phyloP scores from a whole-genome alignment of 176 grass and related monocot species.

The Tillandsia fasciculata region DNA sequence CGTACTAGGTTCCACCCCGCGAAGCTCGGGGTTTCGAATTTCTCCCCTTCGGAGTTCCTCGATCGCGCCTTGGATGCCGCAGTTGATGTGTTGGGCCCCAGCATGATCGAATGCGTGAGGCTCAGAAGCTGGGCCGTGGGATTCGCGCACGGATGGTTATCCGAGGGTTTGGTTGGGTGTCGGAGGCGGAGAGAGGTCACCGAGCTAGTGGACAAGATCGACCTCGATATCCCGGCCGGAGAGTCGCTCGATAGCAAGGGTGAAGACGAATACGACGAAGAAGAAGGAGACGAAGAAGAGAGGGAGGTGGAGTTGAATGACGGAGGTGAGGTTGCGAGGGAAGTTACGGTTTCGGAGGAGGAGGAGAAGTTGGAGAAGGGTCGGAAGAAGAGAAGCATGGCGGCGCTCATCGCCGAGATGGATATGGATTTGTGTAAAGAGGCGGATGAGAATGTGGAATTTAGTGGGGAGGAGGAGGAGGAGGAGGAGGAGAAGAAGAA shows the following conservation, averaged over 20 bases:
- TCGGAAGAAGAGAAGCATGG: slow-evolving; percentile 28
- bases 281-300: slow-evolving; percentile 3
- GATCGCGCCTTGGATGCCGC: slow-evolving; percentile 28
- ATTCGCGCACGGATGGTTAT: slow-evolving; percentile 32
- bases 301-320: slow-evolving; percentile 4
- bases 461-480: slow-evolving; percentile 6
- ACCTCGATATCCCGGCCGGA: slow-evolving; percentile 49
- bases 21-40: slow-evolving; percentile 21
- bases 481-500: slow-evolving; percentile 3
- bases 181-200: slow-evolving; percentile 18
- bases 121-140: slow-evolving; percentile 50
- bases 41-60: slow-evolving; percentile 43
- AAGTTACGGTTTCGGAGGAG: background rate
- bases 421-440: slow-evolving; percentile 27
- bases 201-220: slow-evolving; percentile 66
- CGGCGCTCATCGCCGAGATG: slow-evolving; percentile 21
- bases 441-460: background rate
- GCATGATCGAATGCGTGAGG: slow-evolving; percentile 29
- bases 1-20: background rate
- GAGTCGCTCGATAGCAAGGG: slow-evolving; percentile 8
- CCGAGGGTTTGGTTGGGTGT: slow-evolving; percentile 16
- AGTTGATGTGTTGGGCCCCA: slow-evolving; percentile 11
- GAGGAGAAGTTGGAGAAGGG: slow-evolving; percentile 8
- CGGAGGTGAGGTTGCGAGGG: too few relatives aligned
- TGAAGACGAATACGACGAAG: slow-evolving; percentile 8